Base-by-base conservation (phyloP, 2,329 filamentous ascomycete species). In the Chrysoporthe cubensis region DNA sequence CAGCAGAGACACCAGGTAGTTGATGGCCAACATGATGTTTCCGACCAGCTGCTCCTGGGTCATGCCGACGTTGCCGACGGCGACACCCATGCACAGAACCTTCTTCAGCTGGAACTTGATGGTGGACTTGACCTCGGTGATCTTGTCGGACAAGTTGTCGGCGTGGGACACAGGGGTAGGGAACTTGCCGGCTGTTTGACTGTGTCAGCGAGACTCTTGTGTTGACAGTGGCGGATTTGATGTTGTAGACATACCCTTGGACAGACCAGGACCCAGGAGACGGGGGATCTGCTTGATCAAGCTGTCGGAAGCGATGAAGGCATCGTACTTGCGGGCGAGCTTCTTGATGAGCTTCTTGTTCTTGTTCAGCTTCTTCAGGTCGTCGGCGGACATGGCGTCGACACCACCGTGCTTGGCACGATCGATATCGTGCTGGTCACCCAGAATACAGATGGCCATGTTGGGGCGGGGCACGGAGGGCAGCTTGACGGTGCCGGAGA, bases 341-440 rank as follows among this genome's bases (percentile, higher is more conserved):
- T 99, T 99, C 94, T 99, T 99, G 91, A 99, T 97, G 80, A 98
- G 91, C 92, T 99, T 99, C 93, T 99, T 98, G 93, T 99, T 99
- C 93, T 99, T 99, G 92, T 99, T 99, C 77, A 99, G 93, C 92
- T 99, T 99, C 93, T 99, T 99, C 86, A 99, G 87, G 85, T 99
- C 96, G 79, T 99, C 96, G 75, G 93, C 85, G 79, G 93, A 97
- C 96, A 98, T 98, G 86, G 95, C 94, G 81, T 99, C 96, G 77
- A 98, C 90, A 83, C 94, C 95, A 80, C 94, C 92, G 89, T 99
- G 96, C 91, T 99, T 99, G 81, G 96, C 95, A 89, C 96, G 94
- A 84, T 99, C 96, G 81, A 99, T 96, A 89, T 99, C 96, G 89
- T 98, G 95, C 91, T 88, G 87, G 84, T 89, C 87, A 86, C 87